Percentiles rank a stretch among this genome's conserved stretches.
These are phyloP conservation scores for Maudiozyma bulderi DNA, from an alignment of 805 yeast species.

Conservation along the genomic window DNA sequence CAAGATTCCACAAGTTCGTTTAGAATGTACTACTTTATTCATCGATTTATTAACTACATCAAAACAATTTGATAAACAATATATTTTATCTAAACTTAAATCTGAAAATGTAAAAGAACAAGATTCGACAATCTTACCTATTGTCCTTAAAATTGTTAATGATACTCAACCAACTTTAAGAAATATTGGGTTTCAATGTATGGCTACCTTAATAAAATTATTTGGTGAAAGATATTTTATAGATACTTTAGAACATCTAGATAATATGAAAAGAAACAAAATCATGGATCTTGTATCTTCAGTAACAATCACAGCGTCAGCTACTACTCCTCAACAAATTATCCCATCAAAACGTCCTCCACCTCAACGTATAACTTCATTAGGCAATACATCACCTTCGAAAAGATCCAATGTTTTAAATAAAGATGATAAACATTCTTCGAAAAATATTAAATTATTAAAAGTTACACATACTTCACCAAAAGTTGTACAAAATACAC, in stretches of 20 bases:
- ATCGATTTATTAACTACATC: constrained; percentile 38
- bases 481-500: neutral
- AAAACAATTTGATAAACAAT: constrained; percentile 4
- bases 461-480: neutral
- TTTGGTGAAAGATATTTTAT: constrained; percentile 63
- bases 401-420: neutral
- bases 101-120: constrained; percentile 3
- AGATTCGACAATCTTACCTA: constrained; percentile 15
- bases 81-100: constrained; percentile 4
- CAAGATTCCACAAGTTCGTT: constrained; percentile 75
- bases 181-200: constrained; percentile 61
- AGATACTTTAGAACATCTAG: constrained; percentile 35
- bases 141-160: constrained; percentile 51
- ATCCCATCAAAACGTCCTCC: constrained; percentile 64
- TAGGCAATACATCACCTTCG: neutral
- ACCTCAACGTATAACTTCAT: neutral
- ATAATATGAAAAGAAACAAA: constrained; percentile 5
- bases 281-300: neutral
- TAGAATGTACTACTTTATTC: constrained; percentile 58
- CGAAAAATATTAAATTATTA: constrained; percentile 1
- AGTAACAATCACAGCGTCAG: neutral
- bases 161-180: constrained; percentile 85
- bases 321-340: constrained; percentile 7
- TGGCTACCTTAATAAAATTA: constrained; percentile 78
- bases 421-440: neutral